These are phyloP conservation scores for Verticillium zaregamsianum DNA, from an alignment of 2,329 filamentous ascomycete species.

Conservation along the genomic window DNA sequence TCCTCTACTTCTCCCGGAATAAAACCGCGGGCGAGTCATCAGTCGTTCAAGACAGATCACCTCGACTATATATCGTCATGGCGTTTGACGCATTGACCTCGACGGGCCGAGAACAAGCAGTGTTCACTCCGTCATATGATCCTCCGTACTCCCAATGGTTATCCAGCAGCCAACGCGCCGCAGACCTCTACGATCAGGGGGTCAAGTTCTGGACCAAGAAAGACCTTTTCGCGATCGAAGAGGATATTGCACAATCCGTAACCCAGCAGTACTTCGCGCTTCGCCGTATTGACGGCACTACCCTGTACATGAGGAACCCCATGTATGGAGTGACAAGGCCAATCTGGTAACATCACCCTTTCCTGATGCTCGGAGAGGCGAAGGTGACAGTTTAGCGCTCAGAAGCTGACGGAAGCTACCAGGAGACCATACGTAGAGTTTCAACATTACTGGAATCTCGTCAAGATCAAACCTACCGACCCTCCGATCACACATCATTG, in stretches of 20 bases:
- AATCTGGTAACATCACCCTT: not conserved
- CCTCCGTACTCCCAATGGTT: not conserved
- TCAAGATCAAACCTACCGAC: not conserved
- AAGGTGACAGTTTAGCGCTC: not conserved
- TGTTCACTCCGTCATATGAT: not conserved
- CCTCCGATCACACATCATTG: not conserved
- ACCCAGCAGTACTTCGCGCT: not conserved
- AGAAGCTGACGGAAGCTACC: not conserved
- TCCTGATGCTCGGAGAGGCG: not conserved
- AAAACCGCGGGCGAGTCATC: too few species aligned
- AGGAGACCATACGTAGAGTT: not conserved
- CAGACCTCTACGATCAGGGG: not conserved
- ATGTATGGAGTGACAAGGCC: not conserved
- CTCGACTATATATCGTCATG: too few species aligned
- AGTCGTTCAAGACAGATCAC: too few species aligned
- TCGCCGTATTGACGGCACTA: not conserved
- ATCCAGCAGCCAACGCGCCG: not conserved
- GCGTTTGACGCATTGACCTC: too few species aligned
- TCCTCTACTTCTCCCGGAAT: too few species aligned
- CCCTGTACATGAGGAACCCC: not conserved
- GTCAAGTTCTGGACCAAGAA: not conserved
- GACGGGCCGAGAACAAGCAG: too few species aligned
- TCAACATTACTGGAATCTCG: not conserved
- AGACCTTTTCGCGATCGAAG: not conserved
- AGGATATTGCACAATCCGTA: not conserved